Percentiles rank a stretch among this genome's conserved stretches.
Evolutionary conservation across 768 basidiomycete species (phyloP).

Genomic region (Lactifluus echinatus): DNA sequence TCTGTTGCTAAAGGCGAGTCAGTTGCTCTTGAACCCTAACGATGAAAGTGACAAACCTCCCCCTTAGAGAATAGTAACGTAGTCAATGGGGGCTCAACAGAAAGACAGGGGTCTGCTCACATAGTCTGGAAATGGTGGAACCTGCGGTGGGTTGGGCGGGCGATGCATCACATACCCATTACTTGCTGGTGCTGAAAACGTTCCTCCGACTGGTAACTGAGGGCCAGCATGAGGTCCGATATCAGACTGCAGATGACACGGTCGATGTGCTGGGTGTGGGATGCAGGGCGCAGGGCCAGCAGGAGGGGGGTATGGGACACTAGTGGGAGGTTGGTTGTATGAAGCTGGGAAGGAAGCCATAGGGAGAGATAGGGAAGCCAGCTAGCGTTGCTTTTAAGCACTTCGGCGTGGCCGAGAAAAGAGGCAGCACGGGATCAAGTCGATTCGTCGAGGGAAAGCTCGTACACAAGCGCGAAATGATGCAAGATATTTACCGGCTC

Average conservation of each 20-base stretch:
- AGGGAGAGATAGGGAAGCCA: neutral
- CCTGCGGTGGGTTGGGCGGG: neutral
- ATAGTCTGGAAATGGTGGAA: neutral
- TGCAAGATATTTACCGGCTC: neutral
- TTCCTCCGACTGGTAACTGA: neutral
- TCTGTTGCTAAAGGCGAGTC: constrained; percentile 20
- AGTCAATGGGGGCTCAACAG: neutral
- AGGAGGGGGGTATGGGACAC: neutral
- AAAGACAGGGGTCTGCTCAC: neutral
- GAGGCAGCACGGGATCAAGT: neutral
- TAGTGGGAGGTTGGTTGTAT: neutral
- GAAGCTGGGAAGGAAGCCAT: neutral
- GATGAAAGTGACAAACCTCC: neutral
- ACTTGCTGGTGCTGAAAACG: neutral
- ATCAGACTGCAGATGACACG: neutral
- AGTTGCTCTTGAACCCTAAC: neutral
- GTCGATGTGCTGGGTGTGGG: neutral
- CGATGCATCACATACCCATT: neutral
- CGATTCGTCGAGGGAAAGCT: neutral
- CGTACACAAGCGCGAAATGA: neutral
- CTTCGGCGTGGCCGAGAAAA: neutral
- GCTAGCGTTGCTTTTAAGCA: neutral
- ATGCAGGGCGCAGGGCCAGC: neutral
- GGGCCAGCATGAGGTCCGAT: neutral
- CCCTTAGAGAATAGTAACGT: neutral